Conservation (phyloP, 2,329 filamentous ascomycete species). For the Cordyceps cateniannulata region DNA sequence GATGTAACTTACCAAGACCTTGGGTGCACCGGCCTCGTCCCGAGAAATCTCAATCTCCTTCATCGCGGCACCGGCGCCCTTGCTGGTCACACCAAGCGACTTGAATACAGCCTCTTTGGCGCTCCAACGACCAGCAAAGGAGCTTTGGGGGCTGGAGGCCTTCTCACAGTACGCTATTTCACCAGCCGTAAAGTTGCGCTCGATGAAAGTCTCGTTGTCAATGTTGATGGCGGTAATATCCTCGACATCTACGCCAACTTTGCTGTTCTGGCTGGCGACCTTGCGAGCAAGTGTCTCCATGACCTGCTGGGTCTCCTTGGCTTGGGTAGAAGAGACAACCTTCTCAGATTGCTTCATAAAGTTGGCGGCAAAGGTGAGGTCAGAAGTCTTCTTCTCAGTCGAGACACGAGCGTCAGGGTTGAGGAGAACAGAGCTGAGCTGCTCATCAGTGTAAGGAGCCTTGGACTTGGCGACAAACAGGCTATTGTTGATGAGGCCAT, state of each 20-base stretch:
- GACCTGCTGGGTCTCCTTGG: conserved; percentile 63
- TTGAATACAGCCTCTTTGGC: conserved; percentile 99
- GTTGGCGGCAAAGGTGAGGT: conserved; percentile 65
- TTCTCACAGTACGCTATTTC: conserved; percentile 85
- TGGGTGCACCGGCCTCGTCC: conserved; percentile 74
- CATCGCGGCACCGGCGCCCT: conserved; percentile 81
- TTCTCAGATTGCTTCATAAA: conserved; percentile 62
- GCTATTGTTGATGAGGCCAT: conserved; percentile 94
- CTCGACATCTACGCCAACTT: conserved; percentile 92
- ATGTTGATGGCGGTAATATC: conserved; percentile 82
- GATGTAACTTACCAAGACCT: conserved; percentile 65
- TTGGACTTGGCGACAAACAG: conserved; percentile 94
- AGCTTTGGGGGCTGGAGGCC: conserved; percentile 74
- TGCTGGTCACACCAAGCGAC: conserved; percentile 78
- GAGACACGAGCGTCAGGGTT: conserved; percentile 87
- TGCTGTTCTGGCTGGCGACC: conserved; percentile 54
- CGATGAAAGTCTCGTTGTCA: conserved; percentile 86
- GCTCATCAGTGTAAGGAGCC: conserved; percentile 81
- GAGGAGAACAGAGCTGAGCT: conserved; percentile 82
- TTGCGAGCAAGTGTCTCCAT: conserved; percentile 69
- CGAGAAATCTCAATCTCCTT: conserved; percentile 91
- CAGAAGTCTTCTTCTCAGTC: conserved; percentile 77
- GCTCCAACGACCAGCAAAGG: conserved; percentile 92
- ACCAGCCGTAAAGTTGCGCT: conserved; percentile 83
- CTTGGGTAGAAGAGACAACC: conserved; percentile 39